A percentile compares a stretch with the other conserved stretches of the same genome.
Evolutionary conservation across 2,329 filamentous ascomycete species (phyloP).

Genomic region (Fusarium nodosum): DNA sequence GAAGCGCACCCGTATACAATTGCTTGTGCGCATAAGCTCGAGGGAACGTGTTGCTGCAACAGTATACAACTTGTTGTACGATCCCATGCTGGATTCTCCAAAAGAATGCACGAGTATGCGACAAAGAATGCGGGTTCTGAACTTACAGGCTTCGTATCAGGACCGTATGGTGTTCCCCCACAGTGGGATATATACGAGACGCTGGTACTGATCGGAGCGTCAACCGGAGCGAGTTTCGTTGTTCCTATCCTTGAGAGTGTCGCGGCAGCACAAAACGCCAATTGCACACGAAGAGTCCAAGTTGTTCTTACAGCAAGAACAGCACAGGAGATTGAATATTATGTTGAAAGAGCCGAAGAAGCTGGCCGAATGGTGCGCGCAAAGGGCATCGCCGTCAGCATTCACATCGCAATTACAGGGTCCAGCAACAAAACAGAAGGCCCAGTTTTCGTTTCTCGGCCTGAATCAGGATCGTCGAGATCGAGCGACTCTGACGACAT

Average conservation of each 20-base stretch:
- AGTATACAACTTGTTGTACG: constrained; percentile 71
- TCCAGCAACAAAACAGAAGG: constrained; percentile 17
- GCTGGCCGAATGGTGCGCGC: constrained; percentile 58
- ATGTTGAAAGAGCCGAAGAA: constrained; percentile 63
- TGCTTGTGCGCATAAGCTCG: constrained; percentile 66
- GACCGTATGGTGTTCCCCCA: constrained; percentile 69
- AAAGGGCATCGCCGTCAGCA: constrained; percentile 63
- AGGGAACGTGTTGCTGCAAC: constrained; percentile 68
- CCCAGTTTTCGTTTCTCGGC: constrained; percentile 52
- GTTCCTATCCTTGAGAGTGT: constrained; percentile 71
- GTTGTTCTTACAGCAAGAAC: constrained; percentile 66
- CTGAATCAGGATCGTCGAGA: constrained; percentile 16
- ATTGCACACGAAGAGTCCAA: constrained; percentile 67
- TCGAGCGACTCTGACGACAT: constrained; percentile 43
- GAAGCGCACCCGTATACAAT: constrained; percentile 74
- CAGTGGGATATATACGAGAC: constrained; percentile 71
- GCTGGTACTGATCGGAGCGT: constrained; percentile 71
- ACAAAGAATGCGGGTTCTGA: constrained; percentile 53
- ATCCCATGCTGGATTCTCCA: constrained; percentile 69
- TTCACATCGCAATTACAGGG: constrained; percentile 68
- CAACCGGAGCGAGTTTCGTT: constrained; percentile 73
- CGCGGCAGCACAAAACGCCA: constrained; percentile 56
- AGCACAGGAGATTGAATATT: constrained; percentile 68
- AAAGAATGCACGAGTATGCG: constrained; percentile 64
- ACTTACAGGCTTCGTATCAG: constrained; percentile 62